Conservation (phyloP, 148 eudicot genomes). For the Drosera capensis region DNA sequence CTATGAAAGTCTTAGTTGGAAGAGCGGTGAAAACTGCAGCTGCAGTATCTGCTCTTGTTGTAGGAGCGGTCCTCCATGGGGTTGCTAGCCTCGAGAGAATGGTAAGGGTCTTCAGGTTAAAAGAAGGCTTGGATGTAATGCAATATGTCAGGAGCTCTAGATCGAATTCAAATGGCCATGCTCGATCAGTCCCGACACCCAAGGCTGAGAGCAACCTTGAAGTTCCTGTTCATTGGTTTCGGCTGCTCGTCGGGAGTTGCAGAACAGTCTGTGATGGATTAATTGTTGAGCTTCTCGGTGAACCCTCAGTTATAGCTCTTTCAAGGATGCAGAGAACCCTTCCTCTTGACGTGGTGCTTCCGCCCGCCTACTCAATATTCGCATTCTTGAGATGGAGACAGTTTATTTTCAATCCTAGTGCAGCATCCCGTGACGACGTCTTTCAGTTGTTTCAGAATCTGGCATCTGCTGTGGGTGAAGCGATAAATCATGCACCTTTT, state of each 20-base stretch:
- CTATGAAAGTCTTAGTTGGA: constrained; percentile 43
- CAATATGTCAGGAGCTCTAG: constrained; percentile 58
- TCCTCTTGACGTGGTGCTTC: constrained; percentile 60
- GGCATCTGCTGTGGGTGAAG: constrained; percentile 47
- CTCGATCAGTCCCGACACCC: constrained; percentile 45
- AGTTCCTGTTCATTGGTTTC: constrained; percentile 78
- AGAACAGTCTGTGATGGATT: constrained; percentile 78
- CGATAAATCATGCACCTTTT: constrained; percentile 79
- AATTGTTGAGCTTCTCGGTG: constrained; percentile 86
- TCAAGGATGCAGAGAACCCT: constrained; percentile 88
- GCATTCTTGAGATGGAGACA: constrained; percentile 81
- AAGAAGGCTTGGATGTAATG: constrained; percentile 74
- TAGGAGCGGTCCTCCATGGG: constrained; percentile 84
- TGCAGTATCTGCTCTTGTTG: constrained; percentile 74
- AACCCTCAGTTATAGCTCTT: constrained; percentile 69
- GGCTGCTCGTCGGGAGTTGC: constrained; percentile 94
- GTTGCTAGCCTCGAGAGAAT: constrained; percentile 88
- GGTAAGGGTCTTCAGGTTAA: constrained; percentile 74
- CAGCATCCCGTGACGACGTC: constrained; percentile 45
- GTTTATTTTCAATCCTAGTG: constrained; percentile 32
- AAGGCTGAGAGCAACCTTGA: constrained; percentile 70
- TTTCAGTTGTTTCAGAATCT: constrained; percentile 54
- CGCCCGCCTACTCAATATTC: constrained; percentile 88
- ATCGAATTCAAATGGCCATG: constrained; percentile 73
- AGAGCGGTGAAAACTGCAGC: constrained; percentile 57